Evolutionary conservation across 805 yeast genomes (phyloP).

Genomic region (Starmerella powellii): DNA sequence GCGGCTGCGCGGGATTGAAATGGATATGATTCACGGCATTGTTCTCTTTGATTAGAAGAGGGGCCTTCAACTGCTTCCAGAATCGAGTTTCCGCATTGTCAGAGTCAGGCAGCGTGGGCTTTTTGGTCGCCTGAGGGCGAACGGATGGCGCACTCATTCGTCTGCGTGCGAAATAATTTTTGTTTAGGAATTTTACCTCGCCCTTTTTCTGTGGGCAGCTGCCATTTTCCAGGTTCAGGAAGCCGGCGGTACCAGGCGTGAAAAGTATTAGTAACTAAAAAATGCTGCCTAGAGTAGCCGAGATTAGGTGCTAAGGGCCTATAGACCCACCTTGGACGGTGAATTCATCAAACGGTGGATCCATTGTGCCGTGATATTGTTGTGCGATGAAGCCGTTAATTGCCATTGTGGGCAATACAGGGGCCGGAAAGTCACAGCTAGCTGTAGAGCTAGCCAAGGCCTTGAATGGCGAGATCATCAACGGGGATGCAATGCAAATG

Average conservation of each 20-base stretch:
- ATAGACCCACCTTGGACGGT: too few species aligned
- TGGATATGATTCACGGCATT: slow-evolving; percentile 79
- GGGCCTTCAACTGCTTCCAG: slow-evolving; percentile 78
- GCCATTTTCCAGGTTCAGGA: too few species aligned
- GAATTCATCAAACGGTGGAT: too few species aligned
- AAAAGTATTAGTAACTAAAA: too few species aligned
- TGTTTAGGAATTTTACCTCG: not conserved
- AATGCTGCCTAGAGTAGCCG: too few species aligned
- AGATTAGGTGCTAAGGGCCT: too few species aligned
- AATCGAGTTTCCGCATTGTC: slow-evolving; percentile 60
- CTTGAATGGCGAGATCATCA: slow-evolving; percentile 77
- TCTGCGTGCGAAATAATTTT: not conserved
- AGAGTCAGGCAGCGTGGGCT: slow-evolving; percentile 21
- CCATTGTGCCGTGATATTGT: not conserved
- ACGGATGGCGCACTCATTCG: slow-evolving; percentile 23
- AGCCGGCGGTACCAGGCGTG: too few species aligned
- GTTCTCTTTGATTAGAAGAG: slow-evolving; percentile 86
- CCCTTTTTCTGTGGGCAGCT: not conserved
- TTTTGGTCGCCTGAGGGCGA: slow-evolving; percentile 18
- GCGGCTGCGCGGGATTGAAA: slow-evolving; percentile 75
- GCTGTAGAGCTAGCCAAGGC: slow-evolving; percentile 66
- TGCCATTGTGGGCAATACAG: slow-evolving; percentile 83
- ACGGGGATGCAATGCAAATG: slow-evolving; percentile 97
- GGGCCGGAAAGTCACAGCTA: slow-evolving; percentile 87
- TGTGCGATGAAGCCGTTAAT: slow-evolving; percentile 33